Evolutionary conservation across 2,329 filamentous ascomycete genomes (phyloP).

Genomic region (Clarireedia paspali): DNA sequence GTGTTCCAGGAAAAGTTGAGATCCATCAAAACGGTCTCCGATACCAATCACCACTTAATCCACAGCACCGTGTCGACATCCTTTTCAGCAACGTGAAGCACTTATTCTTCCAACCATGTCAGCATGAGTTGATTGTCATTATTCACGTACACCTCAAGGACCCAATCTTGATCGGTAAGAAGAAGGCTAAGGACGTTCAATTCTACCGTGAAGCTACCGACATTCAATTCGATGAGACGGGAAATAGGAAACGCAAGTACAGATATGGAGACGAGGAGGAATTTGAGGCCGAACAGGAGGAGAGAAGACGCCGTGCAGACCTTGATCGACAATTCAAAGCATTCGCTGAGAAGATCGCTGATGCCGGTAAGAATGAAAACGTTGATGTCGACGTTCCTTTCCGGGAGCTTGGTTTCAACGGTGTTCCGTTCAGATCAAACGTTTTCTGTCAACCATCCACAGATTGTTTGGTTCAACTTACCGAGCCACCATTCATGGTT

Average conservation of each 20-base stretch:
- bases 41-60: conserved; percentile 75
- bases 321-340: conserved; percentile 93
- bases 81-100: conserved; percentile 98
- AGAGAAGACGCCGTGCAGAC: conserved; percentile 81
- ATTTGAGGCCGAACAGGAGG: conserved; percentile 97
- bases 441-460: conserved; percentile 95
- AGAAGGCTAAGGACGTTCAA: conserved; percentile 98
- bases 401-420: conserved; percentile 91
- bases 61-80: conserved; percentile 80
- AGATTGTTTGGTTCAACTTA: conserved; percentile 93
- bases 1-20: conserved; percentile 89
- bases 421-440: conserved; percentile 91
- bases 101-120: conserved; percentile 96
- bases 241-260: conserved; percentile 95
- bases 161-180: conserved; percentile 93
- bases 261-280: conserved; percentile 97
- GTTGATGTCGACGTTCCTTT: conserved; percentile 95
- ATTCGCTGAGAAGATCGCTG: conserved; percentile 95
- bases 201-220: conserved; percentile 98
- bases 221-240: conserved; percentile 97
- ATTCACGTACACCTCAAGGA: conserved; percentile 98
- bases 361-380: conserved; percentile 83
- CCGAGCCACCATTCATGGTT: conserved; percentile 94
- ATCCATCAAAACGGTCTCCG: conserved; percentile 99
- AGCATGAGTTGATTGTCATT: conserved; percentile 92